These are phyloP conservation scores for Penicillium daleae DNA, from an alignment of 495 filamentous ascomycete genomes.

Conservation along the genomic window DNA sequence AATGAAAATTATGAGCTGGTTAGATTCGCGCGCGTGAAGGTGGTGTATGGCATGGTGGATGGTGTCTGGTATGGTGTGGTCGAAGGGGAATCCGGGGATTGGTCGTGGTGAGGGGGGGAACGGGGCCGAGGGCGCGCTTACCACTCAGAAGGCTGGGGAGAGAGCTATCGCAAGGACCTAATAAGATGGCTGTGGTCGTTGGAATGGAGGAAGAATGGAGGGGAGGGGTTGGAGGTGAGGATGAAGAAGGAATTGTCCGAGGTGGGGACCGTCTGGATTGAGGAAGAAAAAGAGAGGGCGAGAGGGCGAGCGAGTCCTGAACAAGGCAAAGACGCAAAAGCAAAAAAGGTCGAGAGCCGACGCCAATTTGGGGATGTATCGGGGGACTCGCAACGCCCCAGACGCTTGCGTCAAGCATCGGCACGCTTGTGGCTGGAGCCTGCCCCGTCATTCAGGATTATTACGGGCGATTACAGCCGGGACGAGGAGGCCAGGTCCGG, in stretches of 20 bases:
- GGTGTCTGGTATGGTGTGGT: neutral
- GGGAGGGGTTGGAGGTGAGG: neutral
- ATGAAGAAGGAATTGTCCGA: neutral
- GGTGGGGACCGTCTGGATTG: neutral
- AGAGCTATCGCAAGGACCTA: neutral
- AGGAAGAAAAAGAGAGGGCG: neutral
- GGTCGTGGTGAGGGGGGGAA: neutral
- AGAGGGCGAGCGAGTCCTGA: conserved; percentile 5
- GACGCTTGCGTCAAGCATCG: conserved; percentile 38
- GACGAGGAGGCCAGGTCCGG: no score
- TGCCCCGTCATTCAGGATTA: no score
- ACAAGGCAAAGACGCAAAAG: neutral
- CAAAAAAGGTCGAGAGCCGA: conserved; percentile 1
- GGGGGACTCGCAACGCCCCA: conserved; percentile 17
- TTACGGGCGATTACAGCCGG: no score
- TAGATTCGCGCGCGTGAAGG: neutral
- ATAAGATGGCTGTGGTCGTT: neutral
- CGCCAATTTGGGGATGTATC: conserved; percentile 17
- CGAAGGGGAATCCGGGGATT: neutral
- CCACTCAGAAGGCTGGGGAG: neutral
- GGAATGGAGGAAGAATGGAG: neutral
- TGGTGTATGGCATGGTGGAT: neutral
- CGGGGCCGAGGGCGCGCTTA: neutral
- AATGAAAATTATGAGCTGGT: neutral
- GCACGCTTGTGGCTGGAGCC: conserved; percentile 30